Evolutionary conservation across 2,329 filamentous ascomycete species (phyloP), one percentile per base, ranked within the genome.

Genomic region (Aspergillus brasiliensis): DNA sequence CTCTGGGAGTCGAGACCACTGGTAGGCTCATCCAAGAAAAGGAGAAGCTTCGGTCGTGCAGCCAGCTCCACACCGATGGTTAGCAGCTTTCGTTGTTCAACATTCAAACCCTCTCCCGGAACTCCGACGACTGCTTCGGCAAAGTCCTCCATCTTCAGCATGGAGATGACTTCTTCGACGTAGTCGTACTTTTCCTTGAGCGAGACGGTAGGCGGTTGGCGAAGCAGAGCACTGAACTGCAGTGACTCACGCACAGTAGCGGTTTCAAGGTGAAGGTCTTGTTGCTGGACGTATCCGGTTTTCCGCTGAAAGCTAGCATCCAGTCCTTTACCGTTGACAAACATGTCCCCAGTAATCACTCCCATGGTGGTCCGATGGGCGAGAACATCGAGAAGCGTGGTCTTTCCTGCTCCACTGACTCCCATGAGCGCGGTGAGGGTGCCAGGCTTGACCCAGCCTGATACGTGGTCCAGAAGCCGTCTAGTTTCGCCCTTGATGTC

Each of bases 61-160:
- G 91, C 93, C 21, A 98, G 83, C 73, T 98, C 93, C 21, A 97
- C 92, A 73, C 92, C 94, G 62, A 97, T 96, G 0, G 92, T 97
- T 10, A 97, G 82, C 65, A 91, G 88, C 72, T 88, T 88, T 7
- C 86, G 80, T 70, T 88, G 86, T 67, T 88, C 86, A 34, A 84
- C 81, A 59, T 84, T 84, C 55, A 85, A 73, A 71, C 82, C 92
- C 78, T 95, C 90, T 48, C 92, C 92, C 0, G 91, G 91, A 28
- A 92, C 87, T 80, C 92, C 93, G 57, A 97, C 91, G 38, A 97
- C 84, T 8, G 92, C 92, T 69, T 96, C 92, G 8, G 91, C 91
- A 68, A 94, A 96, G 54, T 91, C 87, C 61, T 91, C 83, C 92
- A 97, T 96, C 34, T 93, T 90, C 23, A 97, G 79, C 54, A 97